Conservation (phyloP, 331 rosid genomes). For the Arachis monticola region DNA sequence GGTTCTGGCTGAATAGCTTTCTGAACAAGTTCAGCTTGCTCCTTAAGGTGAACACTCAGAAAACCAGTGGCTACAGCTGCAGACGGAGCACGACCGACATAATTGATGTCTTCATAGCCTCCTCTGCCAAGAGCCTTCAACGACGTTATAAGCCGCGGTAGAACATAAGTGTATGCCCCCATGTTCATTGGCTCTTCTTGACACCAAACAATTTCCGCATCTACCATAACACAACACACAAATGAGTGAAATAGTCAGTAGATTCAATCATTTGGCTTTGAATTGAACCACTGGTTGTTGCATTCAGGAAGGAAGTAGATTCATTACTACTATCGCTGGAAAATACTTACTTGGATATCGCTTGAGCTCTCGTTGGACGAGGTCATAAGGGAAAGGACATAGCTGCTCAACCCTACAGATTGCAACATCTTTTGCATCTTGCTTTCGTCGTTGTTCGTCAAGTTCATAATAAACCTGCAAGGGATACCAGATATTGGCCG, state of each 20-base stretch:
- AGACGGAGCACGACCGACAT: constrained; percentile 85
- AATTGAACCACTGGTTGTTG: not conserved
- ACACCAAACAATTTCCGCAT: constrained; percentile 97
- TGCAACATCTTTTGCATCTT: constrained; percentile 78
- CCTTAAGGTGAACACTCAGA: constrained; percentile 69
- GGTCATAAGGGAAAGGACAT: constrained; percentile 94
- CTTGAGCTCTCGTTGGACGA: constrained; percentile 83
- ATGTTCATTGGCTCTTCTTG: constrained; percentile 98
- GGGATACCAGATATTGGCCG: constrained; percentile 8
- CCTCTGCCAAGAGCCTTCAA: constrained; percentile 73
- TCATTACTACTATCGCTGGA: not conserved
- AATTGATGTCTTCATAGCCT: constrained; percentile 67
- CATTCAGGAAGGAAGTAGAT: not conserved
- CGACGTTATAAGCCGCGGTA: constrained; percentile 71
- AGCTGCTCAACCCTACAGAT: constrained; percentile 96
- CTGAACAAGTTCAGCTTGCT: constrained; percentile 71
- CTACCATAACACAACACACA: constrained; percentile 47
- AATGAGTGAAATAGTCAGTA: not conserved
- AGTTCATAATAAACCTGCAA: constrained; percentile 88
- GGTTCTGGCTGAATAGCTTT: constrained; percentile 76
- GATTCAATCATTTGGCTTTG: not conserved
- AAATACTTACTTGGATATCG: constrained; percentile 84
- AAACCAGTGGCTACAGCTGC: constrained; percentile 94
- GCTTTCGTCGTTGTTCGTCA: constrained; percentile 74
- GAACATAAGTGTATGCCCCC: constrained; percentile 75